These are phyloP conservation scores for Entomophthora muscae DNA, from an alignment of 371 early-diverging fungal genomes.

Conservation along the genomic window DNA sequence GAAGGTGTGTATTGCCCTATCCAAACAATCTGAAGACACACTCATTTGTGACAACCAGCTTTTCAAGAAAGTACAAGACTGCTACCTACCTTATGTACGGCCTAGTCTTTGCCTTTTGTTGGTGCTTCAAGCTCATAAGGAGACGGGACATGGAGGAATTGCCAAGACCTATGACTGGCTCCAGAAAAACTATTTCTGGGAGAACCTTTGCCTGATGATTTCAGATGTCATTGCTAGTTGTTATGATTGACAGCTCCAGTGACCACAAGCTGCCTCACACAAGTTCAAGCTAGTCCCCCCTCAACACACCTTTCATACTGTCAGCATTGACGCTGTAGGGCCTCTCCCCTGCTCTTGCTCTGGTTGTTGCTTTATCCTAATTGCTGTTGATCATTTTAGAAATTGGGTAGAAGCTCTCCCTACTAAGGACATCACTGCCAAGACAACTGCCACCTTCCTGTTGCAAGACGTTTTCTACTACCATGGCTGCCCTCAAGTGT, in stretches of 20 bases:
- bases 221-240: no score
- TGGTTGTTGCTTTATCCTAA: neutral
- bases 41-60: no score
- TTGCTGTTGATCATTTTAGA: neutral
- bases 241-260: no score
- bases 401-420: neutral
- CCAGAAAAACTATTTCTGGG: neutral
- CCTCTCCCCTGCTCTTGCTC: neutral
- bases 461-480: neutral
- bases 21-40: no score
- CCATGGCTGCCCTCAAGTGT: neutral
- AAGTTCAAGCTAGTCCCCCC: neutral
- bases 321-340: neutral
- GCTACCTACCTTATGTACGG: no score
- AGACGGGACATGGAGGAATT: no score
- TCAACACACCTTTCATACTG: neutral
- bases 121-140: no score
- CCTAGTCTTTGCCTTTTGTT: no score
- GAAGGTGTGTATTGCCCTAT: no score
- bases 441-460: neutral
- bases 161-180: neutral
- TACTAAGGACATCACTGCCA: neutral
- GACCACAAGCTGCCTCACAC: no score
- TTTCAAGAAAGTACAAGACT: no score
- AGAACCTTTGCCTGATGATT: no score